Evolutionary conservation across 2,329 filamentous ascomycete genomes (phyloP).

Genomic region (Aspergillus sp.): DNA sequence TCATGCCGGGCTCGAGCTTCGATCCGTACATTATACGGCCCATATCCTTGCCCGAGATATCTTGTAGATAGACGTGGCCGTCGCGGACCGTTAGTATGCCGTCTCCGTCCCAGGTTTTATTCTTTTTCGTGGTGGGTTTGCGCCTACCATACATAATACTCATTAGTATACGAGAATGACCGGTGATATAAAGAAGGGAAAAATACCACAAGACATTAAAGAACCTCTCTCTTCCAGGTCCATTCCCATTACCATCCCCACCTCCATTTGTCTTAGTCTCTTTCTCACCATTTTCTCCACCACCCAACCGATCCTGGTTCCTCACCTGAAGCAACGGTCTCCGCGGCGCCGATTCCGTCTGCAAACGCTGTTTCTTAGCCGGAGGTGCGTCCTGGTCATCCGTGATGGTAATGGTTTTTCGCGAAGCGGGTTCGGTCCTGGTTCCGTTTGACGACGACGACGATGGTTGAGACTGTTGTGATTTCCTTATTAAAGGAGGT

Average conservation of each 20-base stretch:
- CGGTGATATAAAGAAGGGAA: slow-evolving; percentile 4
- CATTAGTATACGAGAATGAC: not conserved
- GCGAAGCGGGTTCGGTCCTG: not conserved
- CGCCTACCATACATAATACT: slow-evolving; percentile 42
- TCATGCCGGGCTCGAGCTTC: slow-evolving; percentile 54
- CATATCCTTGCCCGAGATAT: slow-evolving; percentile 57
- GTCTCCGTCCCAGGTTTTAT: slow-evolving; percentile 73
- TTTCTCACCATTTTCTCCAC: not conserved
- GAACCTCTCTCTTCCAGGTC: slow-evolving; percentile 27
- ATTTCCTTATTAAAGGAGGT: slow-evolving; percentile 37
- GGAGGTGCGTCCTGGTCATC: slow-evolving; percentile 13
- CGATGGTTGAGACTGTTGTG: not conserved
- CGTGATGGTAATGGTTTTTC: not conserved
- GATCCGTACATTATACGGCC: slow-evolving; percentile 51
- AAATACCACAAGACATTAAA: slow-evolving; percentile 44
- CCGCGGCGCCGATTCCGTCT: slow-evolving; percentile 14
- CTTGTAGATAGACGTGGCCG: slow-evolving; percentile 55
- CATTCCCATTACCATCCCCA: slow-evolving; percentile 2
- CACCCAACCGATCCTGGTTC: slow-evolving; percentile 12
- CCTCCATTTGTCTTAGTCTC: not conserved
- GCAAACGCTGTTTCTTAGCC: slow-evolving; percentile 33
- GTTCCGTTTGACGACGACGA: not conserved
- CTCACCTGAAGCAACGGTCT: slow-evolving; percentile 29
- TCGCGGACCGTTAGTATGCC: slow-evolving; percentile 54
- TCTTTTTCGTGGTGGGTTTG: slow-evolving; percentile 63